A percentile compares a stretch with the other conserved stretches of the same genome.
These are phyloP conservation scores for Polyporus tsugae DNA, from an alignment of 1,284 basidiomycete species.

Conservation along the genomic window DNA sequence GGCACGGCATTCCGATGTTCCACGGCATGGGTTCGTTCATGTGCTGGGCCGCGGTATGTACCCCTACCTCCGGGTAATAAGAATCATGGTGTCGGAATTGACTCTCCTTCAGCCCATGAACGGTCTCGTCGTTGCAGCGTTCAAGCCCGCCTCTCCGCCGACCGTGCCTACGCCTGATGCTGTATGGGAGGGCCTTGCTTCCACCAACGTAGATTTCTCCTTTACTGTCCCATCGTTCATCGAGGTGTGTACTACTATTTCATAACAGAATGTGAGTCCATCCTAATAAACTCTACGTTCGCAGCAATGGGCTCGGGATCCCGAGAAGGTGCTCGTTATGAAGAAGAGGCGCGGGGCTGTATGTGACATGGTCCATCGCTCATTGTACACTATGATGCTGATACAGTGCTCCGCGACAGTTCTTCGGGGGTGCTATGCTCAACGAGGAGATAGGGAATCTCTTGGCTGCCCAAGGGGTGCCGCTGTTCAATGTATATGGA, in stretches of 20 bases:
- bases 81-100: neutral
- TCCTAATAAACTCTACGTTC: neutral
- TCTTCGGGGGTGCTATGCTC: constrained; percentile 15
- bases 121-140: constrained; percentile 27
- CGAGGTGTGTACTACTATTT: constrained; percentile 33
- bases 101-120: constrained; percentile 15
- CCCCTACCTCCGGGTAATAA: neutral
- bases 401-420: neutral
- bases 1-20: constrained; percentile 34
- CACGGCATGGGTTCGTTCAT: constrained; percentile 34
- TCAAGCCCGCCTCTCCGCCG: constrained; percentile 30
- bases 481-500: constrained; percentile 17
- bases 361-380: constrained; percentile 9
- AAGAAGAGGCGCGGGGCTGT: constrained; percentile 28
- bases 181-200: constrained; percentile 30
- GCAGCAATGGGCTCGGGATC: constrained; percentile 33
- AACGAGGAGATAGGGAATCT: constrained; percentile 21
- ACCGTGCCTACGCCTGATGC: constrained; percentile 31
- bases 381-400: neutral
- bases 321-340: constrained; percentile 28
- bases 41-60: constrained; percentile 26
- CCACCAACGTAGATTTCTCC: constrained; percentile 29
- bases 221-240: constrained; percentile 39
- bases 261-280: neutral
- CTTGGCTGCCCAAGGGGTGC: constrained; percentile 20